phyloP scores from a whole-genome alignment of 139 green algal species.

The Chlorella sp. region DNA sequence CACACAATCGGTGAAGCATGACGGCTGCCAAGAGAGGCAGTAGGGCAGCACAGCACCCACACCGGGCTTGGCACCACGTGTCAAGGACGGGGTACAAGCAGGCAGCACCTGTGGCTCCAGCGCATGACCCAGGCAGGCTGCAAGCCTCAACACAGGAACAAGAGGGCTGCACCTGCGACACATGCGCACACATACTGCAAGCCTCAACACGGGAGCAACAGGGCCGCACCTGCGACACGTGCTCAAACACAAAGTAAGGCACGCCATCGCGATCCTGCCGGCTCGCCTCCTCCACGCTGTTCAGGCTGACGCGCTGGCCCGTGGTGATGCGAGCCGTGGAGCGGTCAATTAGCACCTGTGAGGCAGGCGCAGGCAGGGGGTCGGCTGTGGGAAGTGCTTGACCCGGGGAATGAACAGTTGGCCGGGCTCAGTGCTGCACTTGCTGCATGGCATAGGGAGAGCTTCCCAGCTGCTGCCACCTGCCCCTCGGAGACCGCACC shows the following conservation, averaged over 20 bases:
- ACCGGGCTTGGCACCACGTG: too few species aligned
- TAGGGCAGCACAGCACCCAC: too few species aligned
- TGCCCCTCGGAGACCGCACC: neutral
- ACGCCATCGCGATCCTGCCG: conserved; percentile 47
- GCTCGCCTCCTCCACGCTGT: conserved; percentile 68
- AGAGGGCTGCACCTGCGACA: neutral
- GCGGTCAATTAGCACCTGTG: conserved; percentile 77
- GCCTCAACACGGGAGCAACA: neutral
- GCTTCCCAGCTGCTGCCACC: too few species aligned
- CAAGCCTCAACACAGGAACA: neutral
- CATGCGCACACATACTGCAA: conserved; percentile 60
- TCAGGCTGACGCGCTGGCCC: conserved; percentile 83
- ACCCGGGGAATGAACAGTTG: too few species aligned
- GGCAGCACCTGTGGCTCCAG: too few species aligned
- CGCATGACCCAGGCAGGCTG: too few species aligned
- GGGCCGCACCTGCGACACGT: conserved; percentile 51
- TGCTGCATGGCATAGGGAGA: too few species aligned
- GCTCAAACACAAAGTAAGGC: conserved; percentile 85
- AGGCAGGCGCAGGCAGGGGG: too few species aligned
- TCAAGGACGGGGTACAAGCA: too few species aligned
- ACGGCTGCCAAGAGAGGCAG: neutral
- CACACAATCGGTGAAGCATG: too few species aligned
- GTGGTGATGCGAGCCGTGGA: conserved; percentile 81
- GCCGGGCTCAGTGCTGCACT: too few species aligned
- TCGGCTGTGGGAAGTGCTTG: too few species aligned